These are phyloP conservation scores for Salisapilia sapeloensis DNA, from an alignment of 352 stramenopile genomes.

Conservation along the genomic window DNA sequence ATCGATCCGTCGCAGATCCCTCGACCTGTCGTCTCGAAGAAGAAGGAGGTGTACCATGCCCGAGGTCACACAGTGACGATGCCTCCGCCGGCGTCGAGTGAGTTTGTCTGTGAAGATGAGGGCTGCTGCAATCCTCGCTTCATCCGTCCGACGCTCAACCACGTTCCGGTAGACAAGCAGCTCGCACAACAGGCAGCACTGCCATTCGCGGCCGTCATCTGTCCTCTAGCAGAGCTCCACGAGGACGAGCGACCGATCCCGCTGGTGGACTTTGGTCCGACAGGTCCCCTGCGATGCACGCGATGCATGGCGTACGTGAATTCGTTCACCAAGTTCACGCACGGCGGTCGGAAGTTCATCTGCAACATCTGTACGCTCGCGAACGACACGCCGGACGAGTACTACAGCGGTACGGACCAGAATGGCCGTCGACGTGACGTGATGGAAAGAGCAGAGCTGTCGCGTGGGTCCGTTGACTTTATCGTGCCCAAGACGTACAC, in stretches of 20 bases:
- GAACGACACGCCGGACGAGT: slow-evolving; percentile 74
- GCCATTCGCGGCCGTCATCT: slow-evolving; percentile 68
- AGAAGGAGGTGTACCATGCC: slow-evolving; percentile 59
- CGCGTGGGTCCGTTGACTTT: slow-evolving; percentile 73
- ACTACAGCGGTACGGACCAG: slow-evolving; percentile 80
- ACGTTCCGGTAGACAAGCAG: slow-evolving; percentile 57
- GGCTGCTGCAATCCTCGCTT: slow-evolving; percentile 81
- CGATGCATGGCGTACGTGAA: slow-evolving; percentile 80
- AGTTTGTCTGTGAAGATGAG: slow-evolving; percentile 74
- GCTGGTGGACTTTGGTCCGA: slow-evolving; percentile 74
- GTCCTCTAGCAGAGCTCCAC: slow-evolving; percentile 60
- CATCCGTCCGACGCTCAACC: slow-evolving; percentile 77
- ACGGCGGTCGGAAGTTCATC: slow-evolving; percentile 69
- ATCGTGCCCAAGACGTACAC: slow-evolving; percentile 71
- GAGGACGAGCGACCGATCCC: slow-evolving; percentile 71
- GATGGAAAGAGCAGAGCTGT: slow-evolving; percentile 63
- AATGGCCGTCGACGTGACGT: slow-evolving; percentile 68
- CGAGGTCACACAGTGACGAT: slow-evolving; percentile 71
- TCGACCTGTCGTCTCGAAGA: slow-evolving; percentile 42
- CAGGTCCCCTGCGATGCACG: slow-evolving; percentile 64
- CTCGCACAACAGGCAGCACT: slow-evolving; percentile 61
- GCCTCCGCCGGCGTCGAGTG: slow-evolving; percentile 50
- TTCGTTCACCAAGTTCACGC: slow-evolving; percentile 77
- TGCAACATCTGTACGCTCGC: slow-evolving; percentile 80
- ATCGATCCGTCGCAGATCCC: slow-evolving; percentile 83